Evolutionary conservation across 2,329 filamentous ascomycete species (phyloP).

Genomic region (Colletotrichum sp.): DNA sequence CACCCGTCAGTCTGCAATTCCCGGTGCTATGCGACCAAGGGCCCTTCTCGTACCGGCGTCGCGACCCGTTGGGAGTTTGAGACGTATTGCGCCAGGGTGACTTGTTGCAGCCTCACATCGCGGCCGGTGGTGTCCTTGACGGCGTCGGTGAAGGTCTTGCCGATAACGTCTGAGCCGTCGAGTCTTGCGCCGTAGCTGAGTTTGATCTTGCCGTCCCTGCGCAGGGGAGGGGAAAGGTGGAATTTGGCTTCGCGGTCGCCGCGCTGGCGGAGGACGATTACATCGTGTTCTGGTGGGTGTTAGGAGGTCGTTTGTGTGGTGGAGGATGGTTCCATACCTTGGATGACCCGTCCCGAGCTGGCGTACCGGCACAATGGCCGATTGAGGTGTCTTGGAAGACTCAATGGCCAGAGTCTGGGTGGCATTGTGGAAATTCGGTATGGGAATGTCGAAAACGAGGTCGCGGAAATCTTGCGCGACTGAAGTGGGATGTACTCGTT

Average conservation of each 20-base stretch:
- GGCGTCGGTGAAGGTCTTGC: slow-evolving; percentile 62
- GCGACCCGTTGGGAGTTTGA: slow-evolving; percentile 70
- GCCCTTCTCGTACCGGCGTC: slow-evolving; percentile 65
- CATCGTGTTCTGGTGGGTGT: slow-evolving; percentile 39
- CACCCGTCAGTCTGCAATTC: neutral
- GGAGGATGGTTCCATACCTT: neutral
- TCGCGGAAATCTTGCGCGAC: neutral
- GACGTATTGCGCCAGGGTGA: slow-evolving; percentile 77
- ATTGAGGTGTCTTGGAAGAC: neutral
- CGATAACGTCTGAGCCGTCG: slow-evolving; percentile 65
- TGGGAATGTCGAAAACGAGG: neutral
- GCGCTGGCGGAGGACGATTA: slow-evolving; percentile 44
- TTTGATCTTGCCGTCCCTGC: slow-evolving; percentile 32
- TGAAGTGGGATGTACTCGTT: neutral
- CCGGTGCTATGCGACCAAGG: neutral
- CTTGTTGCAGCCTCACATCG: slow-evolving; percentile 63
- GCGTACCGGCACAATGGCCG: neutral
- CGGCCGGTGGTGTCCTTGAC: slow-evolving; percentile 56
- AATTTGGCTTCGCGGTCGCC: slow-evolving; percentile 37
- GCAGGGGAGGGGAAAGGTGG: slow-evolving; percentile 42
- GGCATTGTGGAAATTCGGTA: neutral
- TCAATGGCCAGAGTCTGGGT: neutral
- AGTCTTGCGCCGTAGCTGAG: slow-evolving; percentile 53
- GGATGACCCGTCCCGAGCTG: slow-evolving; percentile 1
- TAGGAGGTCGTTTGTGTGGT: neutral